phyloP scores from a whole-genome alignment of 2,329 filamentous ascomycete genomes.

The Monosporascus cannonballus region DNA sequence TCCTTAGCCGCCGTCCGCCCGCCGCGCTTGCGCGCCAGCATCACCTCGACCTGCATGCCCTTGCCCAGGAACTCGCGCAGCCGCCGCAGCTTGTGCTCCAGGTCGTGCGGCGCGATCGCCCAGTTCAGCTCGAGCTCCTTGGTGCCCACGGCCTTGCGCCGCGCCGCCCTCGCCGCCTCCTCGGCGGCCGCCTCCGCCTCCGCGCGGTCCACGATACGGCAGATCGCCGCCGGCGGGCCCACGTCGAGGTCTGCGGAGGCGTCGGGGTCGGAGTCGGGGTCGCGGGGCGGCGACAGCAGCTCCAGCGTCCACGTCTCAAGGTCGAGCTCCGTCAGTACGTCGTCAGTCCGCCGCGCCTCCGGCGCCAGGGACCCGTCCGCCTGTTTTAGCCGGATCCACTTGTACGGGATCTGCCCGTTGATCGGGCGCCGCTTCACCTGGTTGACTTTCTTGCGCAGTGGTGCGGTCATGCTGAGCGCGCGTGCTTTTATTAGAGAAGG shows the following conservation, averaged over 20 bases:
- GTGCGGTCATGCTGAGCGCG: slow-evolving; percentile 7
- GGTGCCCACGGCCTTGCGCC: slow-evolving; percentile 38
- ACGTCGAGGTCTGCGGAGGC: slow-evolving; percentile 29
- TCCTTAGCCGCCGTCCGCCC: slow-evolving; percentile 53
- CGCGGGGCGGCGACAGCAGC: slow-evolving; percentile 21
- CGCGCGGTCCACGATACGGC: slow-evolving; percentile 60
- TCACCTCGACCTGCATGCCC: slow-evolving; percentile 69
- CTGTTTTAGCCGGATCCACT: slow-evolving; percentile 27
- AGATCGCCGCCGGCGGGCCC: slow-evolving; percentile 45
- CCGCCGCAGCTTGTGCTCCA: slow-evolving; percentile 64
- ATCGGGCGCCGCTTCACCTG: slow-evolving; percentile 23
- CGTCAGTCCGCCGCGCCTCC: slow-evolving; percentile 13
- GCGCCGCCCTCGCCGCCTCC: slow-evolving; percentile 34
- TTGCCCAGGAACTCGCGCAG: slow-evolving; percentile 64
- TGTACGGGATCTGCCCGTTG: slow-evolving; percentile 40
- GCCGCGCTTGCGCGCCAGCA: slow-evolving; percentile 61
- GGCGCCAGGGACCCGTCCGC: slow-evolving; percentile 9
- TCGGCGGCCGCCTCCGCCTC: slow-evolving; percentile 30
- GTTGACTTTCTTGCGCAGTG: slow-evolving; percentile 2
- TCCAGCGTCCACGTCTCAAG: slow-evolving; percentile 13
- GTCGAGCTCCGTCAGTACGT: slow-evolving; percentile 14
- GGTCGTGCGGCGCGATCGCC: slow-evolving; percentile 72
- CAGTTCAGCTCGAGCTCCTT: slow-evolving; percentile 91
- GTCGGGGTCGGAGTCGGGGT: neutral
- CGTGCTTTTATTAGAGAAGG: neutral